These are phyloP conservation scores for Candida frijolesensis DNA, from an alignment of 1,139 yeast genomes.

Conservation along the genomic window DNA sequence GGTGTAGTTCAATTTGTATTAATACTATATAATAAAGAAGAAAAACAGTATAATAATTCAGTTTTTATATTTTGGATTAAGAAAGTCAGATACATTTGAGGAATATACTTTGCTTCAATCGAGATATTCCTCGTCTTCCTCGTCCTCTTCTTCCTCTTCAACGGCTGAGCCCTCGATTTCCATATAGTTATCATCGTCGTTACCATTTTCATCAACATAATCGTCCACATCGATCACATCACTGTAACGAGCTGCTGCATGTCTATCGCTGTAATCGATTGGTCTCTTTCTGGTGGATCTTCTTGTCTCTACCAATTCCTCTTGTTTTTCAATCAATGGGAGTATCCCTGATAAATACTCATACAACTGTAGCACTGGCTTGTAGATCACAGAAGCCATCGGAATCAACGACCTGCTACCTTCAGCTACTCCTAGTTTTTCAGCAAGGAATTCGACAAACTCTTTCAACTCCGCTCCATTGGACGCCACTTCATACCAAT, in stretches of 20 bases:
- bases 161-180: slow-evolving; percentile 15
- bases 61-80: too few species aligned
- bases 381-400: slow-evolving; percentile 26
- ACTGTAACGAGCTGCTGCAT: slow-evolving; percentile 21
- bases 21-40: neutral
- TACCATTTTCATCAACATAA: slow-evolving; percentile 17
- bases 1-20: neutral
- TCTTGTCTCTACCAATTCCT: slow-evolving; percentile 16
- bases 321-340: slow-evolving; percentile 26
- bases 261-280: slow-evolving; percentile 19
- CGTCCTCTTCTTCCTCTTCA: slow-evolving; percentile 20
- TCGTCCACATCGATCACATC: slow-evolving; percentile 21
- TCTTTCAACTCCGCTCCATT: slow-evolving; percentile 30
- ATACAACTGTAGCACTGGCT: slow-evolving; percentile 29
- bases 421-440: slow-evolving; percentile 19
- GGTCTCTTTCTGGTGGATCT: slow-evolving; percentile 20
- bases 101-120: slow-evolving; percentile 1
- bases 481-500: slow-evolving; percentile 51
- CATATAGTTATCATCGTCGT: slow-evolving; percentile 24
- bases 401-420: slow-evolving; percentile 18
- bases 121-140: slow-evolving; percentile 13
- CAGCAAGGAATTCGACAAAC: slow-evolving; percentile 32
- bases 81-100: too few species aligned
- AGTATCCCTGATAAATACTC: slow-evolving; percentile 26
- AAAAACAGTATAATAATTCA: neutral